phyloP scores from a whole-genome alignment of 805 yeast genomes.

The Candida chauliodis region DNA sequence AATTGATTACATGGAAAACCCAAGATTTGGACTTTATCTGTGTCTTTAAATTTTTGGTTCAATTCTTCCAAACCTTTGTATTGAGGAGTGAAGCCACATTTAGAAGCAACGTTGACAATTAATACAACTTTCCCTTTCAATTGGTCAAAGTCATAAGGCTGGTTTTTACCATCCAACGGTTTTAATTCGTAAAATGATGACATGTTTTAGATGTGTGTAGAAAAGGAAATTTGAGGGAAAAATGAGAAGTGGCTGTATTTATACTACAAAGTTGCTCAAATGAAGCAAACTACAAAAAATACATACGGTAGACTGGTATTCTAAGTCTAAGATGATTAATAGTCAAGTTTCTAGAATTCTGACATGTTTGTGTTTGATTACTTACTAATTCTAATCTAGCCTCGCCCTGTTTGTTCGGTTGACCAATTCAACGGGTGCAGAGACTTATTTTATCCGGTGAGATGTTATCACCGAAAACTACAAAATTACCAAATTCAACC shows the following conservation, averaged over 20 bases:
- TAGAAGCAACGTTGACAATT: slow-evolving; percentile 43
- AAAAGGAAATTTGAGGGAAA: not conserved
- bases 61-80: slow-evolving; percentile 40
- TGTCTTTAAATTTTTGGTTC: slow-evolving; percentile 35
- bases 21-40: slow-evolving; percentile 31
- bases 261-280: too few relatives aligned
- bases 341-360: not conserved
- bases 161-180: slow-evolving; percentile 37
- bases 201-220: slow-evolving; percentile 11
- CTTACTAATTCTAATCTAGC: too few relatives aligned
- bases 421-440: too few relatives aligned
- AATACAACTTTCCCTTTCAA: slow-evolving; percentile 46
- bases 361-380: not conserved
- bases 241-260: not conserved
- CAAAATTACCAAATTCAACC: too few relatives aligned
- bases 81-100: slow-evolving; percentile 45
- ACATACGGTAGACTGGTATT: too few relatives aligned
- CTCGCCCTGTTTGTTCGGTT: too few relatives aligned
- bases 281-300: too few relatives aligned
- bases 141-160: slow-evolving; percentile 32
- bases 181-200: slow-evolving; percentile 38
- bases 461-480: too few relatives aligned
- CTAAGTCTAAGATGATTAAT: too few relatives aligned
- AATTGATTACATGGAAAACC: slow-evolving; percentile 48
- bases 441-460: too few relatives aligned